Base-by-base conservation (phyloP, 2,329 filamentous ascomycete genomes). In the Aspergillus unguis region DNA sequence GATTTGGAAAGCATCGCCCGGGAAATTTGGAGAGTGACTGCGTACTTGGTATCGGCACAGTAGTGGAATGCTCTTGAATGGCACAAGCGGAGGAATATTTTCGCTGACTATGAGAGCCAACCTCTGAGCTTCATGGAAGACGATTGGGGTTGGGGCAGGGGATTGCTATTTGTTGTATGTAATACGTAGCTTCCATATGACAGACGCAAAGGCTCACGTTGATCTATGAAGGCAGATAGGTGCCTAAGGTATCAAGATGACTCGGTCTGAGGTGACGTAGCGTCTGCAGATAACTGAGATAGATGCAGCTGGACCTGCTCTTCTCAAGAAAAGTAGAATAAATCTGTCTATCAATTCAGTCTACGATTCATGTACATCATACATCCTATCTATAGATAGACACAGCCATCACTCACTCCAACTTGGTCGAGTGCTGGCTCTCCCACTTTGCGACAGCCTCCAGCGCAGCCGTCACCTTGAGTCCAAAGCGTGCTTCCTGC, bases 401-500 rank as follows among this genome's bases (percentile, higher is more conserved):
- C 17, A 25, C 11, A 25, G 11, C 52, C 52, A 48, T 58, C 51
- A 55, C 11, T 61, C 51, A 58, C n/a, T 44, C 54, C 8, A 48
- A 25, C 9, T 38, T 41, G 8, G 50, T 52, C 37, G 57, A 49
- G 44, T 71, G 66, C 29, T 60, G 55, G 28, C 42, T 59, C 57
- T 76, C 70, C 73, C 73, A 78, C 48, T 72, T 73, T 27, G 65
- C 65, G 32, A 78, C 65, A 4, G 76, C 75, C 50, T 74, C 74
- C 50, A 72, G 61, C 3, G 70, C 76, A 38, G 73, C 73, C 23
- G 76, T 76, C 52, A 78, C 72, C 58, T 78, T 78, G 43, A 78
- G 62, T 5, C 76, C 76, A 48, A 78, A 66, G 63, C 83, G 75
- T 47, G 83, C 78, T 70, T 86, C 83, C 54, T 86, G 68, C 62